Percentiles rank a stretch among this genome's conserved stretches.
Evolutionary conservation across 2,329 filamentous ascomycete genomes (phyloP).

Genomic region (Penicillium aurantiogriseum): DNA sequence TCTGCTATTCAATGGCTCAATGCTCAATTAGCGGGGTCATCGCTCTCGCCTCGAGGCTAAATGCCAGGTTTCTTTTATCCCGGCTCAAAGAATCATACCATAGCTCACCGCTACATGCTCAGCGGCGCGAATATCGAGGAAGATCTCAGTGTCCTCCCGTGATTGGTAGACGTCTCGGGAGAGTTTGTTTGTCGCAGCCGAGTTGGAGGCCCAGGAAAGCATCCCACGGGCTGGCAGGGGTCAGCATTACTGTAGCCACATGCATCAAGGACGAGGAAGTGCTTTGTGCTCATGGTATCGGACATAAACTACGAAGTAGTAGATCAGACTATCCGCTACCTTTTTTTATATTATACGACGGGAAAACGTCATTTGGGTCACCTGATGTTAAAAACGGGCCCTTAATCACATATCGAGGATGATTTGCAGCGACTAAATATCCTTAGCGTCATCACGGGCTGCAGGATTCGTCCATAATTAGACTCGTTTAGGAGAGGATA

Average conservation of each 20-base stretch:
- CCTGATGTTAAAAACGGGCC: constrained; percentile 5
- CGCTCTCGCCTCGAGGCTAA: background rate
- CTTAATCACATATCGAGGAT: constrained; percentile 5
- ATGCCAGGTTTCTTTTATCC: background rate
- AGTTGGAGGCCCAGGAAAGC: constrained; percentile 10
- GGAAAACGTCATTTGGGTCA: background rate
- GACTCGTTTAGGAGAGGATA: constrained; percentile 8
- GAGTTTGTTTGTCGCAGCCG: constrained; percentile 11
- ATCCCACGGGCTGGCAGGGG: constrained; percentile 9
- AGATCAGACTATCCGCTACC: background rate
- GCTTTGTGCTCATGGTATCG: constrained; percentile 3
- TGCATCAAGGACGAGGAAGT: background rate
- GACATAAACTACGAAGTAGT: background rate
- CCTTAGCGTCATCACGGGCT: constrained; percentile 3
- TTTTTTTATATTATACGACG: constrained; percentile 8
- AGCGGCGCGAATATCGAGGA: constrained; percentile 11
- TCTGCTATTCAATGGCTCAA: background rate
- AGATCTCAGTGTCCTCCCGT: constrained; percentile 1
- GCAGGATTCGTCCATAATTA: constrained; percentile 14
- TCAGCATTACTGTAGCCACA: constrained; percentile 10
- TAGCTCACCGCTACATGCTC: constrained; percentile 27
- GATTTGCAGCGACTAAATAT: constrained; percentile 3
- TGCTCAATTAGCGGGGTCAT: constrained; percentile 3
- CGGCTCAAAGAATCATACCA: constrained; percentile 10
- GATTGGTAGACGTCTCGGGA: constrained; percentile 16